These are phyloP conservation scores for Extremus antarcticus DNA, from an alignment of 495 filamentous ascomycete species.

Conservation along the genomic window DNA sequence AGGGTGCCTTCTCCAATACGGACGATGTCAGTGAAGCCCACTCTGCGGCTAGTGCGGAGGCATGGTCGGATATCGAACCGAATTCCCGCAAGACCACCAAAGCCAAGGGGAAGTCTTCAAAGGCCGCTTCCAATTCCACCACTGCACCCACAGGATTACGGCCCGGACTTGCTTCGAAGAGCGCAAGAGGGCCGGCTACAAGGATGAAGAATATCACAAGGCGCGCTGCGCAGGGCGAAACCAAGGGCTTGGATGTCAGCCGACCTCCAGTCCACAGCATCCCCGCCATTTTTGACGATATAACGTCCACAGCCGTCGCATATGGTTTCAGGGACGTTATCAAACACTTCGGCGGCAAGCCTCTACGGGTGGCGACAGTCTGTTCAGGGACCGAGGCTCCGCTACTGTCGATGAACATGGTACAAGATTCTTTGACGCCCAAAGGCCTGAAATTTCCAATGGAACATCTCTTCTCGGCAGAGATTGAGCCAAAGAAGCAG, in stretches of 20 bases:
- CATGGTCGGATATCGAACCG: not conserved
- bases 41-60: no score
- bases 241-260: constrained; percentile 9
- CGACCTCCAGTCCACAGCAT: constrained; percentile 40
- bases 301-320: constrained; percentile 33
- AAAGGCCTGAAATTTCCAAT: constrained; percentile 33
- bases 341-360: constrained; percentile 29
- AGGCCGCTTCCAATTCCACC: no score
- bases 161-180: no score
- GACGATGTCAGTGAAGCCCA: no score
- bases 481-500: constrained; percentile 70
- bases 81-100: not conserved
- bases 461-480: constrained; percentile 63
- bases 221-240: not conserved
- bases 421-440: constrained; percentile 29
- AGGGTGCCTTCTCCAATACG: not conserved
- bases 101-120: not conserved
- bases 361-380: constrained; percentile 58
- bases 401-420: constrained; percentile 51
- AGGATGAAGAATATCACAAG: not conserved
- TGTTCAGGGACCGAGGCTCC: constrained; percentile 80
- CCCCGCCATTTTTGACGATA: constrained; percentile 39
- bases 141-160: no score
- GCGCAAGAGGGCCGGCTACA: no score
- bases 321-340: constrained; percentile 32